phyloP scores from a whole-genome alignment of 345 rosid species.

The Eucalyptus tenuipes region DNA sequence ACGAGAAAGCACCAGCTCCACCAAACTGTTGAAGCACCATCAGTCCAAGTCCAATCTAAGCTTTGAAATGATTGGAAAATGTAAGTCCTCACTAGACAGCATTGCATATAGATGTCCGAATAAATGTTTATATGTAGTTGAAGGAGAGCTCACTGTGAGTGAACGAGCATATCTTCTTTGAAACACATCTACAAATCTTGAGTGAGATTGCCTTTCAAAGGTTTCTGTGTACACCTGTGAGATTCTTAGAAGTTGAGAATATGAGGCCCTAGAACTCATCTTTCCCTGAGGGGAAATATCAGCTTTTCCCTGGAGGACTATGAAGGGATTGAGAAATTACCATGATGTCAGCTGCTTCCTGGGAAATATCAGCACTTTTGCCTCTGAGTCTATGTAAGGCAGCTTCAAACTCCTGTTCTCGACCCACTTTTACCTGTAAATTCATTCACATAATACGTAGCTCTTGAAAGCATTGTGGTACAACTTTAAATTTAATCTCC shows the following conservation, averaged over 20 bases:
- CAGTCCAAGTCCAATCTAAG: constrained; percentile 48
- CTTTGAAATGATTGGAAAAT: not conserved
- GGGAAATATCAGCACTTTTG: constrained; percentile 16
- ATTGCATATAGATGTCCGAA: not conserved
- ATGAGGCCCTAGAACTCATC: not conserved
- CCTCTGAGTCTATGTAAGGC: constrained; percentile 38
- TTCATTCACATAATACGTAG: not conserved
- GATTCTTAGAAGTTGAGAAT: not conserved
- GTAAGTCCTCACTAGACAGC: not conserved
- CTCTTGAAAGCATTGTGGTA: not conserved
- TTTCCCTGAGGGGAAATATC: not conserved
- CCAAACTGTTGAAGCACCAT: constrained; percentile 54
- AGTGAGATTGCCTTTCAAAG: constrained; percentile 8
- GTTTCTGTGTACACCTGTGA: constrained; percentile 26
- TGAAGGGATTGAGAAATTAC: constrained; percentile 4
- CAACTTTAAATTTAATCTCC: not conserved
- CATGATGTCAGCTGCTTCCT: constrained; percentile 35
- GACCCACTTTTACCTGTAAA: constrained; percentile 21
- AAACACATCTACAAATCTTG: constrained; percentile 33
- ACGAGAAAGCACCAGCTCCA: constrained; percentile 27
- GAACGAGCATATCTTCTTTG: constrained; percentile 33
- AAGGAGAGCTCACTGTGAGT: constrained; percentile 26
- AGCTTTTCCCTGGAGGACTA: not conserved
- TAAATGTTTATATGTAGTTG: not conserved
- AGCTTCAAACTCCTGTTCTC: constrained; percentile 22